A percentile compares a stretch with the other conserved stretches of the same genome.
Conservation (phyloP, 352 stramenopile genomes). For the Pythium biforme region DNA sequence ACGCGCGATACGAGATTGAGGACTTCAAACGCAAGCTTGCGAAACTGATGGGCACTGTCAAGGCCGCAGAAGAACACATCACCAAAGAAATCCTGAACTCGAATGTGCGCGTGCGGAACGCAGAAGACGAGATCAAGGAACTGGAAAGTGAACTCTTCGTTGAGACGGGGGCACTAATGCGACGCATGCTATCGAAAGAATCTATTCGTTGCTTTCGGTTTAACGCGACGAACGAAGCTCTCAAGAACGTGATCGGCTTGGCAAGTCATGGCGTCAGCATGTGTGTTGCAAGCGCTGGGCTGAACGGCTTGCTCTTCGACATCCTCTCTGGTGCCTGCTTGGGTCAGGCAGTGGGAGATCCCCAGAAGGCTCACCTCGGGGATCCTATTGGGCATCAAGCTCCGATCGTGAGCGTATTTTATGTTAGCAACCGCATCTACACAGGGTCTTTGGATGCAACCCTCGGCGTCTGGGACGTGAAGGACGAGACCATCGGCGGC, state of each 20-base stretch:
- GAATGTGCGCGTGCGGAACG: slow-evolving; percentile 64
- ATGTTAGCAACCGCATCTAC: slow-evolving; percentile 59
- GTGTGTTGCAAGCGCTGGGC: slow-evolving; percentile 47
- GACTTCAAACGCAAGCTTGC: slow-evolving; percentile 77
- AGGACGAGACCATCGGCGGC: slow-evolving; percentile 50
- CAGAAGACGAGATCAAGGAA: slow-evolving; percentile 63
- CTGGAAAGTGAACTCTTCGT: slow-evolving; percentile 63
- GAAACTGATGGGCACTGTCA: slow-evolving; percentile 65
- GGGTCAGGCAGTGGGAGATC: slow-evolving; percentile 60
- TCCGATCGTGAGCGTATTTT: slow-evolving; percentile 67
- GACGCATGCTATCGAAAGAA: slow-evolving; percentile 61
- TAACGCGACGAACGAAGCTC: slow-evolving; percentile 61
- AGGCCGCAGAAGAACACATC: slow-evolving; percentile 54
- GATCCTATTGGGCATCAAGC: slow-evolving; percentile 58
- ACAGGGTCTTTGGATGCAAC: slow-evolving; percentile 65
- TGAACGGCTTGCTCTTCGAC: slow-evolving; percentile 61
- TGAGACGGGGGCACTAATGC: slow-evolving; percentile 72
- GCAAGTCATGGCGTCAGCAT: slow-evolving; percentile 66
- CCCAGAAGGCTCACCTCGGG: slow-evolving; percentile 60
- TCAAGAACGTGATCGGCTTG: slow-evolving; percentile 74
- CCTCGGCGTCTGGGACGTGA: slow-evolving; percentile 66
- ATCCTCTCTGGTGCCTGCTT: slow-evolving; percentile 64
- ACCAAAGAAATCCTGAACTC: slow-evolving; percentile 59
- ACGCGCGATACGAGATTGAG: slow-evolving; percentile 66
- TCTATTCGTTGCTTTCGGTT: slow-evolving; percentile 74